Evolutionary conservation across 2,329 filamentous ascomycete species (phyloP).

Genomic region (Colletotrichum lini): DNA sequence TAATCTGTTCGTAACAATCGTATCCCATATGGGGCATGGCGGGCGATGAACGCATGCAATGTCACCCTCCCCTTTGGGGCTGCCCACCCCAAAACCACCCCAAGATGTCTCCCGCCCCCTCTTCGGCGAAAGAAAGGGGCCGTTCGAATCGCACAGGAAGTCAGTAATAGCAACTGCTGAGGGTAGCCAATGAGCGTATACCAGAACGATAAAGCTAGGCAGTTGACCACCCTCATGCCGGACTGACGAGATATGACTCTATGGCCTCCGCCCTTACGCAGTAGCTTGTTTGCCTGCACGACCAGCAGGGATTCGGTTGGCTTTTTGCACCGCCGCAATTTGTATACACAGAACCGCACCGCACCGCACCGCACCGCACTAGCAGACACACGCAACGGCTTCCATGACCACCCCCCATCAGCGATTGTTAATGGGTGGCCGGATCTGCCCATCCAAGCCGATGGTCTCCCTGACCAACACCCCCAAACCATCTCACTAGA

Average conservation of each 20-base stretch:
- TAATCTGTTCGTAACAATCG: conserved; percentile 31
- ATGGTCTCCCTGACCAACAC: conserved; percentile 25
- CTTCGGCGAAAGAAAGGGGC: background rate
- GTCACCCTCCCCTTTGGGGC: conserved; percentile 26
- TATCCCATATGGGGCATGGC: conserved; percentile 24
- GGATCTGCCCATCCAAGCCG: conserved; percentile 20
- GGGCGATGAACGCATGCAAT: conserved; percentile 39
- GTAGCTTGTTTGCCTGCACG: conserved; percentile 40
- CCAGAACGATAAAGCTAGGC: conserved; percentile 29
- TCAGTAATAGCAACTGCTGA: conserved; percentile 38
- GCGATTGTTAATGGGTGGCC: conserved; percentile 19
- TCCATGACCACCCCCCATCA: conserved; percentile 14
- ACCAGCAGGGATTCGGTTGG: conserved; percentile 26
- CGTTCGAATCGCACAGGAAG: conserved; percentile 17
- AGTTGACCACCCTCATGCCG: conserved; percentile 17
- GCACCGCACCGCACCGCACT: conserved; percentile 18
- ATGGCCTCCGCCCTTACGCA: conserved; percentile 34
- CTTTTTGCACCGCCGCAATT: conserved; percentile 41
- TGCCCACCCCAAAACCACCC: conserved; percentile 15
- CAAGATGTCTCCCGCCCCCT: conserved; percentile 27
- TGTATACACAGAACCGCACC: conserved; percentile 26
- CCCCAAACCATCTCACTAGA: conserved; percentile 21
- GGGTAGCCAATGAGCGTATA: conserved; percentile 23
- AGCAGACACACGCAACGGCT: conserved; percentile 13
- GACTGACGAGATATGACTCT: conserved; percentile 32